Base-by-base conservation (phyloP, 805 yeast species). In the Metschnikowia amazonensis region DNA sequence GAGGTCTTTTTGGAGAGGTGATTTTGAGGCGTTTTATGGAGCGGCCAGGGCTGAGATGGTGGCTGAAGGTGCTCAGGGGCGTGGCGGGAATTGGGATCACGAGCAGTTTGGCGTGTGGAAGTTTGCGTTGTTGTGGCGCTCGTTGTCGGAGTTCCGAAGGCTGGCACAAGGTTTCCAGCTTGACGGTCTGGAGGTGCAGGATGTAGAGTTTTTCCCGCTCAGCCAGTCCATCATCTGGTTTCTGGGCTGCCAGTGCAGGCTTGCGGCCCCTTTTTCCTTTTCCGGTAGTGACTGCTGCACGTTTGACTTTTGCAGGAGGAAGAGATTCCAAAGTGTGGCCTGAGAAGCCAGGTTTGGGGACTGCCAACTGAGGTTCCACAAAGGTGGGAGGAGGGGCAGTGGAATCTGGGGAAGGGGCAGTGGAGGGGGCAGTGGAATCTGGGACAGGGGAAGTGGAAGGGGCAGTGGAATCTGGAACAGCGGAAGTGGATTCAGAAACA, bases 281-380 rank as follows among this genome's bases (percentile, higher is more conserved):
- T 54, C 23, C 80, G 74, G 80, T 84, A 75, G 39, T 28, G 13
- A 75, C 61, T 14, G 80, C 69, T 37, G 80, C 85, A 50, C 75
- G 79, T 56, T 75, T 79, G 30, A 78, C 66, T 56, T 78, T 82
- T 3, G 70, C 63, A 14, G 80, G 77, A 7, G 96, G 96, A 5
- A 74, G 72, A n/a, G 78, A 72, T 51, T 80, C 87, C 44, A 89
- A 64, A 3, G 94, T 84, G 33, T 80, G 70, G 2, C 97, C 96
- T 0, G 92, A 83, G 31, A 80, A 79, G 9, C 76, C 74, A 34
- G 86, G 81, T 9, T 67, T 61, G 0, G 84, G 80, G 30, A 71
- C 75, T 0, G 79, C 75, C 28, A 73, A 60, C 14, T 70, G 72
- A 2, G 90, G 89, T 55, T 87, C 94, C 17, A 68, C 60, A 63